Evolutionary conservation across 148 eudicot species (phyloP).

Genomic region (Selenicereus undatus): DNA sequence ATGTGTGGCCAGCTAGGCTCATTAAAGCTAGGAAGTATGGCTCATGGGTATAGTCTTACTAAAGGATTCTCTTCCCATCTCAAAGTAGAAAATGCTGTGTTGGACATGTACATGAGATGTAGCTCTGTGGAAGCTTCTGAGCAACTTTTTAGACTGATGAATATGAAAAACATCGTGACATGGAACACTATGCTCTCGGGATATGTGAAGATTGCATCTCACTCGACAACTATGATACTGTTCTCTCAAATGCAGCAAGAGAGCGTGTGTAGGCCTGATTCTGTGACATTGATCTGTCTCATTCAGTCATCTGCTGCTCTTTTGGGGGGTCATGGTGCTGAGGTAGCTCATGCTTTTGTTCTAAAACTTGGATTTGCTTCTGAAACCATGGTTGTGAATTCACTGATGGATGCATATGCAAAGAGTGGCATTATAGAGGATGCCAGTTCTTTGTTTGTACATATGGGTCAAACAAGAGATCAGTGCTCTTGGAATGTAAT

Average conservation of each 20-base stretch:
- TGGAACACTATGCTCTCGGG: slow-evolving; percentile 46
- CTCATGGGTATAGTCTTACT: slow-evolving; percentile 26
- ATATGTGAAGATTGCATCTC: slow-evolving; percentile 20
- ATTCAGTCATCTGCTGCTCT: slow-evolving; percentile 29
- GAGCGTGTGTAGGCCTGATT: slow-evolving; percentile 25
- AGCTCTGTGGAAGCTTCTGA: slow-evolving; percentile 25
- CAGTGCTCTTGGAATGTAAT: slow-evolving; percentile 44
- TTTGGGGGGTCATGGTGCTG: slow-evolving; percentile 19
- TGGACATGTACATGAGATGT: slow-evolving; percentile 44
- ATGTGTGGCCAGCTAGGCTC: slow-evolving; percentile 28
- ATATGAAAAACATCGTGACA: slow-evolving; percentile 29
- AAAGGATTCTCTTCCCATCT: slow-evolving; percentile 37
- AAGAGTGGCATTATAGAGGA: slow-evolving; percentile 32
- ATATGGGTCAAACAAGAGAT: slow-evolving; percentile 34
- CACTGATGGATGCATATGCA: slow-evolving; percentile 41
- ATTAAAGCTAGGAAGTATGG: slow-evolving; percentile 32
- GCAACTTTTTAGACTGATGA: slow-evolving; percentile 22
- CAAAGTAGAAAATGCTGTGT: slow-evolving; percentile 28
- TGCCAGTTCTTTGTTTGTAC: slow-evolving; percentile 29
- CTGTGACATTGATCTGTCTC: slow-evolving; percentile 30
- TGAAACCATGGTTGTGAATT: slow-evolving; percentile 31
- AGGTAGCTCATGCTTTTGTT: slow-evolving; percentile 26
- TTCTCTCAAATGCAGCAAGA: slow-evolving; percentile 33
- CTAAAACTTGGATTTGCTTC: slow-evolving; percentile 31
- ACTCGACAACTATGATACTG: slow-evolving; percentile 15